Base-by-base conservation (phyloP, 257 asterid species). In the Cinchona pubescens region DNA sequence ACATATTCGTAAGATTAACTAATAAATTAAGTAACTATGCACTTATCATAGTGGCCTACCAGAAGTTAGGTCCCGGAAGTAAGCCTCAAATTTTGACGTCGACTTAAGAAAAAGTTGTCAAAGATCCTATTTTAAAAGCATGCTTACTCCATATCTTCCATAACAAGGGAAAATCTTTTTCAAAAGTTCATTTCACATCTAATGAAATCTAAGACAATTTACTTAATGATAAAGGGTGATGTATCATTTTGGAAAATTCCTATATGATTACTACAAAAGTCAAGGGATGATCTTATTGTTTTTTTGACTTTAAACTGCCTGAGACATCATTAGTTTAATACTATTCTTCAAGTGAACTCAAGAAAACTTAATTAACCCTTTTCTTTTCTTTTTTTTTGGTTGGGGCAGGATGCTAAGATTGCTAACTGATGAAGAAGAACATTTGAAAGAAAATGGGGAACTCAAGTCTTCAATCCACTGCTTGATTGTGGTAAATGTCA, bases 401-500 rank as follows among this genome's bases (percentile, higher is more conserved):
- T n/a, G n/a, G n/a, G n/a, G 64, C 85, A 87, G 90, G 84, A 67
- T 76, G 74, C 67, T 92, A 80, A 90, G 96, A 76, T 71, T 89
- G 91, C 76, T 90, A 35, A n/a, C 70, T 16, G 97, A 92, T 73
- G 97, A 92, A 78, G 93, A 87, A 83, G 92, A 86, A 65, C 30
- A 46, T 30, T 55, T 72, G 35, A 74, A 80, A 59, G 82, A 45
- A 65, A 71, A 53, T n/a, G 79, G 79, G 42, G 76, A 30, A 25
- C 80, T 82, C 3, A 82, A 78, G 51, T n/a, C 68, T 25, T 29
- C 42, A 67, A 82, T 89, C 76, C 83, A 86, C 37, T 81, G 67
- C 73, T 72, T 92, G 89, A 86, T 92, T 1, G 65, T 92, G 46
- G 97, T n/a, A 92, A 68, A 84, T 90, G 90, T 86, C 92, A 23